A percentile compares a stretch with the other conserved stretches of the same genome.
These are phyloP conservation scores for Chamaecyparis obtusa DNA, from an alignment of 75 land plant genomes.

Conservation along the genomic window DNA sequence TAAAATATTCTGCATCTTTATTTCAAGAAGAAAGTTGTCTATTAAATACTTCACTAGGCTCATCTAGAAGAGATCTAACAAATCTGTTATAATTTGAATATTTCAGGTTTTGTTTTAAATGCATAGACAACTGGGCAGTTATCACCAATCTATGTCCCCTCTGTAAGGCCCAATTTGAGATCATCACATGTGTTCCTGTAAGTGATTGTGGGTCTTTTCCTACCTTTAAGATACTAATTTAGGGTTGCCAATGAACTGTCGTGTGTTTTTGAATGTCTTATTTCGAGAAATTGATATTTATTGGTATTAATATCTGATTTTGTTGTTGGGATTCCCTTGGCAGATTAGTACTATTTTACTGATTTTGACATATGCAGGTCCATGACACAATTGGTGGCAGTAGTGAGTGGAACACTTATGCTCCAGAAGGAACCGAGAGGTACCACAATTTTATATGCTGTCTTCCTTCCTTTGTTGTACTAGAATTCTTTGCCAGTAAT, in stretches of 20 bases:
- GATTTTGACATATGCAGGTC: conserved; percentile 6
- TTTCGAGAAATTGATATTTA: background rate
- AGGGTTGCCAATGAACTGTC: background rate
- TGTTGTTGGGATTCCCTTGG: background rate
- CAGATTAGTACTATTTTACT: background rate
- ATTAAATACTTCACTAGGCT: background rate
- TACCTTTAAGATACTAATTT: background rate
- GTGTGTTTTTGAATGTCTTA: background rate
- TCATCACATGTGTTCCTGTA: conserved; percentile 84
- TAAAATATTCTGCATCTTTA: background rate
- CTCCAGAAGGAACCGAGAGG: conserved; percentile 8
- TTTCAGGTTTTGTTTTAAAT: conserved; percentile 93
- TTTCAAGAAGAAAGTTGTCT: background rate
- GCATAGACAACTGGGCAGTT: conserved; percentile 98
- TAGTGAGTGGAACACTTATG: background rate
- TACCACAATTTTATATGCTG: background rate
- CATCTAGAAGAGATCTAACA: background rate
- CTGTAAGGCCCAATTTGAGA: conserved; percentile 84
- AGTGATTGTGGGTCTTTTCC: conserved; percentile 21
- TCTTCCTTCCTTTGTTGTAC: background rate
- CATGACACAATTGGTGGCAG: conserved; percentile 10
- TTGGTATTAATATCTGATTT: background rate
- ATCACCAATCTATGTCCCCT: conserved; percentile 93
- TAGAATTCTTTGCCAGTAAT: background rate
- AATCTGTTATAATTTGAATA: background rate